phyloP scores from a whole-genome alignment of 192 early-diverging fungal species.

The Backusella liffmaniae region DNA sequence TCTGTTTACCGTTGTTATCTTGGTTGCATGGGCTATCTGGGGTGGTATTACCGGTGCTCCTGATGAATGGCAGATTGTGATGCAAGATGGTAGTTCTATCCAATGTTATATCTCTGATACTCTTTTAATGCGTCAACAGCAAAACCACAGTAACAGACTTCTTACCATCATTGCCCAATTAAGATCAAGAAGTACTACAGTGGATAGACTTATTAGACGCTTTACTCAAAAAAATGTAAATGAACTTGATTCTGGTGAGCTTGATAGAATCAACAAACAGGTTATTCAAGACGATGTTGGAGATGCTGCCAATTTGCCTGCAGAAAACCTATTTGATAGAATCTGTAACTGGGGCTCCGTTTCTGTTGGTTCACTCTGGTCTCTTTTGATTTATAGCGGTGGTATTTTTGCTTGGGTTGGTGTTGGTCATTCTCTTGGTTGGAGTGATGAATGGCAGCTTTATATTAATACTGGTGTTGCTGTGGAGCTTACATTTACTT shows the following conservation, averaged over 20 bases:
- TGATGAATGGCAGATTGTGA: slow-evolving; percentile 22
- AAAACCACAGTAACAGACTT: not conserved
- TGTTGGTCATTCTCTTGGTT: slow-evolving; percentile 9
- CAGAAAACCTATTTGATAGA: slow-evolving; percentile 16
- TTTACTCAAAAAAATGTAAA: not conserved
- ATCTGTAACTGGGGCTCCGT: slow-evolving; percentile 9
- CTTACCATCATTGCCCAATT: slow-evolving; percentile 8
- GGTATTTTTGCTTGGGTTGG: slow-evolving; percentile 21
- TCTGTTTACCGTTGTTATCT: not conserved
- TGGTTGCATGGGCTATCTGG: slow-evolving; percentile 16
- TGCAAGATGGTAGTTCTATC: slow-evolving; percentile 18
- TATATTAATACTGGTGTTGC: slow-evolving; percentile 25
- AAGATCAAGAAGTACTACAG: slow-evolving; percentile 2
- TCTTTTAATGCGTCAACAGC: slow-evolving; percentile 28
- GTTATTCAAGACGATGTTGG: not conserved
- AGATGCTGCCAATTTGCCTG: slow-evolving; percentile 13
- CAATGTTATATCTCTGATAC: slow-evolving; percentile 28
- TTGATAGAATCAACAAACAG: not conserved
- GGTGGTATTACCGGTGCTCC: slow-evolving; percentile 10
- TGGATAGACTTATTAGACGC: not conserved
- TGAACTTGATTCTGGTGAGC: not conserved
- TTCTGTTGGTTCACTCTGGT: slow-evolving; percentile 1
- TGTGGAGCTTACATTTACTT: slow-evolving; percentile 15
- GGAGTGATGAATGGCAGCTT: slow-evolving; percentile 22
- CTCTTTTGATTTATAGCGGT: slow-evolving; percentile 6